phyloP scores from a whole-genome alignment of 140 eudicot genomes.

The Erigeron philadelphicus region DNA sequence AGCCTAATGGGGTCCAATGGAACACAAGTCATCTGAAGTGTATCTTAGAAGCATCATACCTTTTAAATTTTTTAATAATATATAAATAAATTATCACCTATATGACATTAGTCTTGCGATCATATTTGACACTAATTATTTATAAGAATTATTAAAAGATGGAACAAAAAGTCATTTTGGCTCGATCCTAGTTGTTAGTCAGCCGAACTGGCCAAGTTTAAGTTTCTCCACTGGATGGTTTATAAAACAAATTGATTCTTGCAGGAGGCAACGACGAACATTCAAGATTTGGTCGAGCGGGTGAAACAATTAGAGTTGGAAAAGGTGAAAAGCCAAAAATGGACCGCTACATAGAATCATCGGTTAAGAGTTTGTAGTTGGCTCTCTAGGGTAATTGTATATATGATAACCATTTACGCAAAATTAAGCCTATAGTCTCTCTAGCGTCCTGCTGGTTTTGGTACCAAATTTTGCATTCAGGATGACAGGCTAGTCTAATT shows the following conservation, averaged over 20 bases:
- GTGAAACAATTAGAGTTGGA: constrained; percentile 51
- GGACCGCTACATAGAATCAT: not conserved
- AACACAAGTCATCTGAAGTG: too few relatives aligned
- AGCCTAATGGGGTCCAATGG: not conserved
- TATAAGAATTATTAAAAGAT: not conserved
- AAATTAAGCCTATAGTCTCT: not conserved
- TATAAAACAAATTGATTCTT: not conserved
- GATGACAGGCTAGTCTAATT: constrained; percentile 6
- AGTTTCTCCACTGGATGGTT: not conserved
- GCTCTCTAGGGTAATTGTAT: not conserved
- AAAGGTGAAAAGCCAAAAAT: constrained; percentile 31
- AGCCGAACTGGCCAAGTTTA: not conserved
- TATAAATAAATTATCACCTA: too few relatives aligned
- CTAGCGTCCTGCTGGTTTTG: constrained; percentile 5
- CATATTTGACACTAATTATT: constrained; percentile 6
- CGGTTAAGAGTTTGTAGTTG: not conserved
- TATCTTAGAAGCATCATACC: too few relatives aligned
- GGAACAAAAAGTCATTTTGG: not conserved
- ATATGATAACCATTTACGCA: constrained; percentile 13
- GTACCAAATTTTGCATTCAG: constrained; percentile 21
- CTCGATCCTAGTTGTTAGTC: not conserved
- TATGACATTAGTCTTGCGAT: too few relatives aligned
- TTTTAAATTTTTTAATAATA: too few relatives aligned
- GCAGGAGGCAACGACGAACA: constrained; percentile 66
- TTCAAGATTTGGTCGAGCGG: constrained; percentile 52